phyloP scores from a whole-genome alignment of 176 grass and related monocot genomes.

The Juncus effusus region DNA sequence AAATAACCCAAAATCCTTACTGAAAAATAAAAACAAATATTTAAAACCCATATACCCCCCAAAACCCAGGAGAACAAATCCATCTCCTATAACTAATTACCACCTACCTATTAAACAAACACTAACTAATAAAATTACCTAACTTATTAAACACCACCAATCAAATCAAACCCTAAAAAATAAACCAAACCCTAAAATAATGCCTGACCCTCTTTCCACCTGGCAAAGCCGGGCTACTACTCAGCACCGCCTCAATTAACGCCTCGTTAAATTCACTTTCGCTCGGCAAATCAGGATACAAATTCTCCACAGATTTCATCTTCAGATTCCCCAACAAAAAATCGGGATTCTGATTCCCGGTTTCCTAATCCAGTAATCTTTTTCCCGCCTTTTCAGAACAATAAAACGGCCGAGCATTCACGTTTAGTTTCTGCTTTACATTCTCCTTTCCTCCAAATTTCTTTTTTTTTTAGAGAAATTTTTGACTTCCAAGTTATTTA shows the following conservation, averaged over 20 bases:
- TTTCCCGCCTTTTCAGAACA: slow-evolving; percentile 28
- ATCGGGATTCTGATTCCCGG: too few species aligned
- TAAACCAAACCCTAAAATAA: slow-evolving; percentile 2
- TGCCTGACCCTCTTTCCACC: slow-evolving; percentile 71
- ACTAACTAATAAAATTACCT: background rate
- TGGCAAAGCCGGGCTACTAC: slow-evolving; percentile 56
- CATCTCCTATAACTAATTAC: slow-evolving; percentile 51
- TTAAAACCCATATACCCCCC: background rate
- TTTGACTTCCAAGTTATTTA: background rate
- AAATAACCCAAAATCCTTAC: background rate
- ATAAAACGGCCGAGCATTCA: slow-evolving; percentile 79
- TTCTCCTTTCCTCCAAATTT: slow-evolving; percentile 54
- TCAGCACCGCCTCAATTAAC: slow-evolving; percentile 53
- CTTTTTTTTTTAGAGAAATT: too few species aligned
- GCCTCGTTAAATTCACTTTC: slow-evolving; percentile 72
- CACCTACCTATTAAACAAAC: too few species aligned
- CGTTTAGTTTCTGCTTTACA: slow-evolving; percentile 26
- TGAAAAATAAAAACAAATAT: slow-evolving; percentile 18
- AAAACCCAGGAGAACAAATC: slow-evolving; percentile 71
- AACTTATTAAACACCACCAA: background rate
- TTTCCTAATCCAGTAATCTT: slow-evolving; percentile 10
- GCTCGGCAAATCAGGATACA: slow-evolving; percentile 85
- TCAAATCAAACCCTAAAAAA: background rate
- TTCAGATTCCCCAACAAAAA: too few species aligned
- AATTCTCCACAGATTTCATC: slow-evolving; percentile 67